Conservation (phyloP, 192 early-diverging fungal species). For the Powellomyces hirtus region DNA sequence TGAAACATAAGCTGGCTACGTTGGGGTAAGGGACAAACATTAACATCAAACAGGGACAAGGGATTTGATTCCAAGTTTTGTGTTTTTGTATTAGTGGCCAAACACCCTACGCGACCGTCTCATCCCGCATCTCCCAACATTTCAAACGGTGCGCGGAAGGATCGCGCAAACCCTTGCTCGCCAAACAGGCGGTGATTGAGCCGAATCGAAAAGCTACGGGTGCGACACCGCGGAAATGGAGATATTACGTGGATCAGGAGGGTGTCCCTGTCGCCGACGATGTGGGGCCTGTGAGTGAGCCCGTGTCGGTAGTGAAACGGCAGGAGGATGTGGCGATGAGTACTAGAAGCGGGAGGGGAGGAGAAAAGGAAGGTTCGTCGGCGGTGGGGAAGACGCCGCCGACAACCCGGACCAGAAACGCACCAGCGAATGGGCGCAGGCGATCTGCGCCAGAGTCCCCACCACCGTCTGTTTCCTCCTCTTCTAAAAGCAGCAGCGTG, state of each 20-base stretch:
- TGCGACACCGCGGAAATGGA: slow-evolving; percentile 18
- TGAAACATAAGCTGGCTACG: slow-evolving; percentile 72
- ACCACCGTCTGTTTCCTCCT: not conserved
- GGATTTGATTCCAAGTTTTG: too few relatives aligned
- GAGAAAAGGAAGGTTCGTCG: too few relatives aligned
- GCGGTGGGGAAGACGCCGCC: not conserved
- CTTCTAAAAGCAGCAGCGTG: too few relatives aligned
- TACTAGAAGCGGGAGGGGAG: too few relatives aligned
- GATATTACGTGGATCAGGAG: slow-evolving; percentile 21
- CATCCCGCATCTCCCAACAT: slow-evolving; percentile 85
- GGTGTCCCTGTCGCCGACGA: slow-evolving; percentile 18
- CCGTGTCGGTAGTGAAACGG: not conserved
- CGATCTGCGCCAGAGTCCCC: not conserved
- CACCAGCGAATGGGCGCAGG: not conserved
- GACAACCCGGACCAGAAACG: not conserved
- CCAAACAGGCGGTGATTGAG: not conserved
- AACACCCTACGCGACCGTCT: slow-evolving; percentile 87
- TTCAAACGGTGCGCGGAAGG: slow-evolving; percentile 74
- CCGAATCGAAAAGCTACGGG: slow-evolving; percentile 3
- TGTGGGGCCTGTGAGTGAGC: not conserved
- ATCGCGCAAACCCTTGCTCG: not conserved
- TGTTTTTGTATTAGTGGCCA: slow-evolving; percentile 55
- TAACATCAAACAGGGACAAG: too few relatives aligned
- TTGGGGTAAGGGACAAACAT: slow-evolving; percentile 69
- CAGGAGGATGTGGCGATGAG: too few relatives aligned